Evolutionary conservation across 768 basidiomycete genomes (phyloP).

Genomic region (Dioszegia aurantiaca): DNA sequence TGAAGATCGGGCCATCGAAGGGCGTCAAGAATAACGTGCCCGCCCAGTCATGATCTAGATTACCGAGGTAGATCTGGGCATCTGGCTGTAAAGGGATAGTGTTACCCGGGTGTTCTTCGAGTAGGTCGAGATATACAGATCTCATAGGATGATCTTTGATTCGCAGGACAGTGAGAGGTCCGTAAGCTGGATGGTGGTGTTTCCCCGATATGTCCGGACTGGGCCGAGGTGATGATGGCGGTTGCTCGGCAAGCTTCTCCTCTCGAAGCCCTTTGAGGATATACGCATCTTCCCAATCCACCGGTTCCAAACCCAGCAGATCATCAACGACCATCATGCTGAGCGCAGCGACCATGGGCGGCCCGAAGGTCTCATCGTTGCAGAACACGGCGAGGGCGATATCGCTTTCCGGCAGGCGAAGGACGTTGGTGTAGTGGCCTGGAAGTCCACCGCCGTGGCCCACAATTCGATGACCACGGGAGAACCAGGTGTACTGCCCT

Average conservation of each 20-base stretch:
- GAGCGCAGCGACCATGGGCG: background rate
- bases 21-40: background rate
- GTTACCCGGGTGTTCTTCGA: background rate
- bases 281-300: slow-evolving; percentile 27
- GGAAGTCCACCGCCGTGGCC: slow-evolving; percentile 39
- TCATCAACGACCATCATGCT: slow-evolving; percentile 23
- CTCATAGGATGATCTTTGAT: background rate
- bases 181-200: slow-evolving; percentile 7
- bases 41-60: background rate
- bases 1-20: background rate
- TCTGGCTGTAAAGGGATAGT: slow-evolving; percentile 1
- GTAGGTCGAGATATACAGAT: background rate
- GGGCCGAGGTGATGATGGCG: background rate
- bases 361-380: slow-evolving; percentile 29
- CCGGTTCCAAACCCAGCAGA: slow-evolving; percentile 13
- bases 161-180: background rate
- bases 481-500: slow-evolving; percentile 29
- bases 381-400: slow-evolving; percentile 34
- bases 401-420: slow-evolving; percentile 32
- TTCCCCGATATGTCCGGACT: background rate
- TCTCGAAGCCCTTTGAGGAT: background rate
- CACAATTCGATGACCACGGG: slow-evolving; percentile 30
- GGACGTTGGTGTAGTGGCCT: slow-evolving; percentile 31
- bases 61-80: background rate
- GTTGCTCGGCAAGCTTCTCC: background rate